Evolutionary conservation across 176 grass and related monocot species (phyloP).

Genomic region (Stipa capillata): DNA sequence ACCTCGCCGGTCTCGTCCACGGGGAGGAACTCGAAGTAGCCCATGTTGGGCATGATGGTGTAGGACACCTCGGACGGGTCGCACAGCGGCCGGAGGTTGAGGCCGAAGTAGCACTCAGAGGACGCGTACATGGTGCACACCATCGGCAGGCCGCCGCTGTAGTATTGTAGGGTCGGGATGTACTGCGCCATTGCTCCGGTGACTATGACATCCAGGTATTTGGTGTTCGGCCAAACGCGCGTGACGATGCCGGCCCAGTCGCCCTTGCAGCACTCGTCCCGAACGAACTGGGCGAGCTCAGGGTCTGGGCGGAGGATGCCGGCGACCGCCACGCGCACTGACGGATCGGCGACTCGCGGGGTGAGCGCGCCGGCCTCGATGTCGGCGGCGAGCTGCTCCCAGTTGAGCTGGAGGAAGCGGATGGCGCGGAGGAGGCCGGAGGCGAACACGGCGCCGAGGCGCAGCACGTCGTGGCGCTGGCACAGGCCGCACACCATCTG

Average conservation of each 20-base stretch:
- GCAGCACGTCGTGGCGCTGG: conserved; percentile 67
- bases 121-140: conserved; percentile 98
- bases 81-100: conserved; percentile 89
- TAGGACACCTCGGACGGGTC: conserved; percentile 80
- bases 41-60: conserved; percentile 99
- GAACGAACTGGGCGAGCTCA: conserved; percentile 53
- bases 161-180: conserved; percentile 78
- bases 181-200: conserved; percentile 97
- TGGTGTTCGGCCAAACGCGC: conserved; percentile 83
- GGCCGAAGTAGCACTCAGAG: conserved; percentile 89
- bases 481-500: conserved; percentile 87
- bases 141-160: conserved; percentile 86
- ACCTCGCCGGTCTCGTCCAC: conserved; percentile 25
- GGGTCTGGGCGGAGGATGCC: conserved; percentile 52
- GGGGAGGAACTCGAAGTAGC: conserved; percentile 95
- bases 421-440: conserved; percentile 75
- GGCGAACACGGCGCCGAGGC: conserved; percentile 74
- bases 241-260: conserved; percentile 85
- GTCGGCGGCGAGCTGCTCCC: conserved; percentile 60
- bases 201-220: conserved; percentile 95
- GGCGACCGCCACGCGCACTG: conserved; percentile 61
- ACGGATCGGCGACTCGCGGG: conserved; percentile 49
- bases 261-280: conserved; percentile 49
- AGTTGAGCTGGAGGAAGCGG: conserved; percentile 88
- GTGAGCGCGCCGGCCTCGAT: conserved; percentile 48